phyloP scores from a whole-genome alignment of 2,329 filamentous ascomycete species.

The Ophiosphaerella herpotricha region DNA sequence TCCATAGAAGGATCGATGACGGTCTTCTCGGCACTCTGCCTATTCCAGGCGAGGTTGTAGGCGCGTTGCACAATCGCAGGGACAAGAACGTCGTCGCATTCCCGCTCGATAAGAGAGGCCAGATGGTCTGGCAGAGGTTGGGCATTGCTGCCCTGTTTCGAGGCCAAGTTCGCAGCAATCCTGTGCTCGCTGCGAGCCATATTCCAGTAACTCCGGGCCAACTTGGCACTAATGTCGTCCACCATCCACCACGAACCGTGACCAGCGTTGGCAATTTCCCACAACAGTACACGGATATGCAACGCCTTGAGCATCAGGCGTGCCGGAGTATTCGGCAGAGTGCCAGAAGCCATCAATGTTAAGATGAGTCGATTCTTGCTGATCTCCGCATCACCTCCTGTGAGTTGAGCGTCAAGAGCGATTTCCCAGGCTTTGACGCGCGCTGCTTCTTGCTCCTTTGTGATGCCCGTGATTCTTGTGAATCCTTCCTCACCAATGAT shows the following conservation, averaged over 20 bases:
- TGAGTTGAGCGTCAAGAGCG: slow-evolving; percentile 88
- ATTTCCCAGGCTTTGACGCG: slow-evolving; percentile 92
- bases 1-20: slow-evolving; percentile 75
- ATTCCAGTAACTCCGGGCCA: slow-evolving; percentile 80
- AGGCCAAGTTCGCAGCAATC: slow-evolving; percentile 44
- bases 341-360: slow-evolving; percentile 85
- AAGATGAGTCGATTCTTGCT: slow-evolving; percentile 84
- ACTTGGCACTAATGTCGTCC: slow-evolving; percentile 71
- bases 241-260: slow-evolving; percentile 67
- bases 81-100: slow-evolving; percentile 81
- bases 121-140: slow-evolving; percentile 79
- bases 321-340: slow-evolving; percentile 79
- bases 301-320: slow-evolving; percentile 90
- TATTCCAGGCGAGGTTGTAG: slow-evolving; percentile 88
- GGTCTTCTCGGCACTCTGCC: slow-evolving; percentile 70
- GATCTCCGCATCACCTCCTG: slow-evolving; percentile 86
- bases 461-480: slow-evolving; percentile 77
- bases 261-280: slow-evolving; percentile 71
- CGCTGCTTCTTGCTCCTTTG: slow-evolving; percentile 81
- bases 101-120: slow-evolving; percentile 72
- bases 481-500: slow-evolving; percentile 77
- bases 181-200: slow-evolving; percentile 70
- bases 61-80: slow-evolving; percentile 80
- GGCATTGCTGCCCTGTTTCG: slow-evolving; percentile 54
- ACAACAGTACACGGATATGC: slow-evolving; percentile 86